Evolutionary conservation across 768 basidiomycete species (phyloP).

Genomic region (Tulasnella sp.): DNA sequence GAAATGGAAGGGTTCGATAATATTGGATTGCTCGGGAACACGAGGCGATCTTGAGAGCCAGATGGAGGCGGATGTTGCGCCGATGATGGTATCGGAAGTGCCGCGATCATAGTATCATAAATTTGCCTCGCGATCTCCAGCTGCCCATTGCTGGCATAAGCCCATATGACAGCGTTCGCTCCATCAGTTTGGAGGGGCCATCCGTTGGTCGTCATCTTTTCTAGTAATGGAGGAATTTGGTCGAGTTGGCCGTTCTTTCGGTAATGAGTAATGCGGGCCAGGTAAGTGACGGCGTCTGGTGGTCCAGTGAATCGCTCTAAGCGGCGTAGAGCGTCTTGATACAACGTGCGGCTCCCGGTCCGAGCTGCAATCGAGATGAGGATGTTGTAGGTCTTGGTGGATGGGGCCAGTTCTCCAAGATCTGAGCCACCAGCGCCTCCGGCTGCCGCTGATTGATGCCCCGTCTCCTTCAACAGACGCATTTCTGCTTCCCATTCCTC

Average conservation of each 20-base stretch:
- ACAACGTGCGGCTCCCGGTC: background rate
- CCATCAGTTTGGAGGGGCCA: slow-evolving; percentile 59
- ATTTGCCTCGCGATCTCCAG: slow-evolving; percentile 56
- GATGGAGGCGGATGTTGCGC: background rate
- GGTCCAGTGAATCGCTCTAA: slow-evolving; percentile 46
- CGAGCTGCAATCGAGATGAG: slow-evolving; percentile 16
- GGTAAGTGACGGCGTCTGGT: slow-evolving; percentile 57
- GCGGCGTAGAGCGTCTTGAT: slow-evolving; percentile 12
- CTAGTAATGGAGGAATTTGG: slow-evolving; percentile 54
- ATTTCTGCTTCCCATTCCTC: slow-evolving; percentile 50
- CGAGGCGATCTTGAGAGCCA: background rate
- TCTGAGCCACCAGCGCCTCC: background rate
- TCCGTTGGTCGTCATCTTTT: slow-evolving; percentile 49
- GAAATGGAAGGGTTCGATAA: slow-evolving; percentile 32
- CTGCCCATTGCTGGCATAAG: slow-evolving; percentile 52
- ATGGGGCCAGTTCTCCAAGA: slow-evolving; percentile 42
- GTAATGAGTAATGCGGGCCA: slow-evolving; percentile 57
- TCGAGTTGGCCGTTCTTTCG: slow-evolving; percentile 45
- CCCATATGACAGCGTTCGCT: slow-evolving; percentile 67
- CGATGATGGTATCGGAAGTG: background rate
- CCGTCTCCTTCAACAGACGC: background rate
- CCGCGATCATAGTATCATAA: slow-evolving; percentile 51
- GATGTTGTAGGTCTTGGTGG: slow-evolving; percentile 63
- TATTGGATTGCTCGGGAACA: slow-evolving; percentile 24
- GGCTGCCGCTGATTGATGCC: background rate